Percentiles rank a stretch among this genome's conserved stretches.
Evolutionary conservation across 2,329 filamentous ascomycete genomes (phyloP).

Genomic region (Colletotrichum horii): DNA sequence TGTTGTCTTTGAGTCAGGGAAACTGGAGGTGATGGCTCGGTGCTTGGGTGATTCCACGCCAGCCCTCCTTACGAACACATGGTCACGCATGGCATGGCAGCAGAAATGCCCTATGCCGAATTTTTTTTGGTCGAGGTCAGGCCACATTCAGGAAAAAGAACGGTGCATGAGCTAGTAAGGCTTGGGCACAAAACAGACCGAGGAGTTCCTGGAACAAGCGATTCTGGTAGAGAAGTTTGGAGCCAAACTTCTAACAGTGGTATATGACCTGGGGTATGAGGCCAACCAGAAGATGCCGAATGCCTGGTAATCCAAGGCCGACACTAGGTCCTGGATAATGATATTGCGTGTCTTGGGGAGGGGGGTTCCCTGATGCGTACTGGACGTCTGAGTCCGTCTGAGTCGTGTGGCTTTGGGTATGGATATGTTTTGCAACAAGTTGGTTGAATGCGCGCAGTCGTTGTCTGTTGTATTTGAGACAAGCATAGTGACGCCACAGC

Average conservation of each 20-base stretch:
- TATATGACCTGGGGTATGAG: background rate
- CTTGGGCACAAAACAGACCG: background rate
- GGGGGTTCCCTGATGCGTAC: background rate
- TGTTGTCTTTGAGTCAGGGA: conserved; percentile 89
- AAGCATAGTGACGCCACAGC: background rate
- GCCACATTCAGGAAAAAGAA: background rate
- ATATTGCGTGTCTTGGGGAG: background rate
- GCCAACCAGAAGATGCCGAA: background rate
- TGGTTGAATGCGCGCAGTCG: background rate
- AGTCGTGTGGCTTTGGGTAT: background rate
- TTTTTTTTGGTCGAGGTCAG: background rate
- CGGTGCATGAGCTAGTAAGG: background rate
- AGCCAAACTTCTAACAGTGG: background rate
- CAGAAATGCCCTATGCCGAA: background rate
- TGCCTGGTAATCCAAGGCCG: background rate
- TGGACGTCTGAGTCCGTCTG: background rate
- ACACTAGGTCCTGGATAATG: background rate
- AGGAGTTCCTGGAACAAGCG: background rate
- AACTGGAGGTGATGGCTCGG: conserved; percentile 71
- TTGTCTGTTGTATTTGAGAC: background rate
- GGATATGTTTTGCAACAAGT: background rate
- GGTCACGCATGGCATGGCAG: background rate
- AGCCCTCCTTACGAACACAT: background rate
- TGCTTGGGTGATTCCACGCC: background rate
- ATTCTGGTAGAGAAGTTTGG: background rate